phyloP scores from a whole-genome alignment of 179 eudicot genomes.

The Amaranthus tricolor region DNA sequence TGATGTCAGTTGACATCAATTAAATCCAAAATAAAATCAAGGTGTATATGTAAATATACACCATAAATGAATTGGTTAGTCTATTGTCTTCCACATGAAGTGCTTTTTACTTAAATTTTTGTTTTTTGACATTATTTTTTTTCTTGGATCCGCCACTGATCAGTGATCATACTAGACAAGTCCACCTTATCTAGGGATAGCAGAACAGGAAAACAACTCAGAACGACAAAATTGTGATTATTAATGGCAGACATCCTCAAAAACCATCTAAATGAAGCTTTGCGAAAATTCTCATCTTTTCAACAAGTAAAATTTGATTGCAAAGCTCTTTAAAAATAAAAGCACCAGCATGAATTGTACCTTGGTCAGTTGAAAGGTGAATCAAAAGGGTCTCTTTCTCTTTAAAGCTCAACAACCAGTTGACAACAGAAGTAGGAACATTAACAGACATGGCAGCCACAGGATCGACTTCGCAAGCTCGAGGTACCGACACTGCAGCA shows the following conservation, averaged over 20 bases:
- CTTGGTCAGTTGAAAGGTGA: slow-evolving; percentile 97
- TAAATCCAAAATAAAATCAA: too few species aligned
- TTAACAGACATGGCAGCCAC: slow-evolving; percentile 75
- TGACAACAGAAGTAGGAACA: slow-evolving; percentile 76
- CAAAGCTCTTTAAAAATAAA: neutral
- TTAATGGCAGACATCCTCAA: neutral
- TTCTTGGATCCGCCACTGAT: too few species aligned
- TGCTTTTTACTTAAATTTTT: too few species aligned
- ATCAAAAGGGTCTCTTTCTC: slow-evolving; percentile 53
- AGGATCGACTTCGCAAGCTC: slow-evolving; percentile 84
- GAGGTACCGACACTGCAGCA: slow-evolving; percentile 90
- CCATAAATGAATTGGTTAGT: too few species aligned
- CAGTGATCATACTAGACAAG: too few species aligned
- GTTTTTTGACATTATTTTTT: too few species aligned
- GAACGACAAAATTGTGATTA: too few species aligned
- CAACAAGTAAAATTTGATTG: neutral
- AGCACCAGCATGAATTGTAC: slow-evolving; percentile 28
- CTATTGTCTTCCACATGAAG: too few species aligned
- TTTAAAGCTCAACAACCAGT: slow-evolving; percentile 67
- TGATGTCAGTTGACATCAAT: too few species aligned
- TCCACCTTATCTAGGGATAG: too few species aligned
- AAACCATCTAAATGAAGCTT: neutral
- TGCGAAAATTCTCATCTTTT: neutral
- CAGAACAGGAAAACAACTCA: too few species aligned
- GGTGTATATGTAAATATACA: too few species aligned